Conservation (phyloP, 2,329 filamentous ascomycete species). For the Fusarium sp. region DNA sequence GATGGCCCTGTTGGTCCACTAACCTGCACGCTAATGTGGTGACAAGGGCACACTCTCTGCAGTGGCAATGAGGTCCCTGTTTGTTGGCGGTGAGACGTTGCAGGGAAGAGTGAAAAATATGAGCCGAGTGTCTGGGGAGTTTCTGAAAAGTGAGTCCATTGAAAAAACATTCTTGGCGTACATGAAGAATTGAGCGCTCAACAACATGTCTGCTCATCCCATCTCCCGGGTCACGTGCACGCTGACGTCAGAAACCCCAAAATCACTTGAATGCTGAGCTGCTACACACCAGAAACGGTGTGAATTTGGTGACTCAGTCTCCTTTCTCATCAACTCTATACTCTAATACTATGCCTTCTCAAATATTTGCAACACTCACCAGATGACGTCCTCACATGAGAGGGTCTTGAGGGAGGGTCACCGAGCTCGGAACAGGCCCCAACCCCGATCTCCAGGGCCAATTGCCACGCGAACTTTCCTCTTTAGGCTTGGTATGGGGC, state of each 20-base stretch:
- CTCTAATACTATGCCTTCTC: background rate
- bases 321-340: background rate
- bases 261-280: background rate
- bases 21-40: conserved; percentile 1
- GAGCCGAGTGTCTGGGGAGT: background rate
- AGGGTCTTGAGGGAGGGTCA: background rate
- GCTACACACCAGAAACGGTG: background rate
- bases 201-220: background rate
- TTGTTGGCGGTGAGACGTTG: conserved; percentile 12
- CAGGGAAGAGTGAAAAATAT: background rate
- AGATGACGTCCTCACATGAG: conserved; percentile 28
- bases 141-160: background rate
- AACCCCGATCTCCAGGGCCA: conserved; percentile 18
- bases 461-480: conserved; percentile 11
- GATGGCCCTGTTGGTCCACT: conserved; percentile 28
- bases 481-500: conserved; percentile 6
- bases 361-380: background rate
- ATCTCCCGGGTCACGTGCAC: background rate
- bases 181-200: background rate
- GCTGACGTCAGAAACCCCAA: background rate
- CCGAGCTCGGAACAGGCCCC: conserved; percentile 7
- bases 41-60: background rate
- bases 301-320: background rate
- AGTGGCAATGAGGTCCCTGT: background rate
- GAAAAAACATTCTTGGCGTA: background rate